Evolutionary conservation across 306 rosid genomes (phyloP).

Genomic region (Quercus rubra): DNA sequence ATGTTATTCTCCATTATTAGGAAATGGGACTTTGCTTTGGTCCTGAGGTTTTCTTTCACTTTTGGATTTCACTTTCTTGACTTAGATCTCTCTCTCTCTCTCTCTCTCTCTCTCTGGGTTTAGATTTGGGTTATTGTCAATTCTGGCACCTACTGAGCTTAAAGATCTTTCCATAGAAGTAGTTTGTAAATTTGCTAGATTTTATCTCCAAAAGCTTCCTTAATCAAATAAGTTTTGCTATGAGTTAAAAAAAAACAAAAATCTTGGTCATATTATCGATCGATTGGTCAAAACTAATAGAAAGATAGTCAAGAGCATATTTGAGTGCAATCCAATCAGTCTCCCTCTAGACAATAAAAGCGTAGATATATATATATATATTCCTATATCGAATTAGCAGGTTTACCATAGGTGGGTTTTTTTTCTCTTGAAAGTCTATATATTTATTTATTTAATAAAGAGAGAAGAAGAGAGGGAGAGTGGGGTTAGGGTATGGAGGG

Average conservation of each 20-base stretch:
- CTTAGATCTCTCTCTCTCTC: too few species aligned
- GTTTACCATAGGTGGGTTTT: constrained; percentile 20
- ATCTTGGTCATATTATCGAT: constrained; percentile 17
- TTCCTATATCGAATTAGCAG: constrained; percentile 23
- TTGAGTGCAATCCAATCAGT: constrained; percentile 62
- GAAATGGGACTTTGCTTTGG: constrained; percentile 1
- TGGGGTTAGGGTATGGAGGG: background rate
- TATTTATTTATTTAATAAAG: background rate
- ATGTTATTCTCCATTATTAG: background rate
- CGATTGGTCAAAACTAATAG: constrained; percentile 48
- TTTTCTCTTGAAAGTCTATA: constrained; percentile 17
- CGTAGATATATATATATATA: constrained; percentile 15
- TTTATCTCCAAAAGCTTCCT: constrained; percentile 1
- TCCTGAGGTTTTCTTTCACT: background rate
- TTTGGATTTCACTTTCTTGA: background rate
- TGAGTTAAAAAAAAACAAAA: constrained; percentile 26
- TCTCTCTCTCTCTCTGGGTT: too few species aligned
- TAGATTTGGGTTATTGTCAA: constrained; percentile 9
- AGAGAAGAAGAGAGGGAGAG: background rate
- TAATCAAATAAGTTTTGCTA: constrained; percentile 34
- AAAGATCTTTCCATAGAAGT: constrained; percentile 5
- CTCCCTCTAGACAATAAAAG: constrained; percentile 25
- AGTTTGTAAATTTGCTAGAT: constrained; percentile 2
- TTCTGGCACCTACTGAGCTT: constrained; percentile 5
- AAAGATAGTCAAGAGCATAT: constrained; percentile 58